Evolutionary conservation across 345 rosid species (phyloP), one percentile per base, ranked within the genome.

Genomic region (Ricinus communis): DNA sequence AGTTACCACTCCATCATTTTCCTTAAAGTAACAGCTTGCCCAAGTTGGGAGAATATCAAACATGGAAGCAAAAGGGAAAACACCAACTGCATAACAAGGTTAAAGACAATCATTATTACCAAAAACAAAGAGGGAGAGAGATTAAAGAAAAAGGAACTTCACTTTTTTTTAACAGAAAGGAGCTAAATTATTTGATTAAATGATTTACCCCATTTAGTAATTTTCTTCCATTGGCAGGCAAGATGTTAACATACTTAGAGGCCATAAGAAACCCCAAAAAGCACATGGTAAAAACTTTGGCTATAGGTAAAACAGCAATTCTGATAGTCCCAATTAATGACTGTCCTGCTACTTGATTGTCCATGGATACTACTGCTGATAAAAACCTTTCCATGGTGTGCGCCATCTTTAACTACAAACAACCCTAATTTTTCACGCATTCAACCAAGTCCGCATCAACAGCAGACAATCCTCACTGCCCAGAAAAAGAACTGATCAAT

Each of bases 51-150:
- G 78, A 96, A 96, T 62, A 96, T 93, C 83, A 96, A 76, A 73
- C 99, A 93, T 0, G 99, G 99, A 56, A 96, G 99, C 94, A 96
- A 79, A 71, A 96, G 97, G 30, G 97, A 83, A 79, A 93, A 96
- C 62, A 96, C 99, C 85, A 96, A 74, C 98, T 96, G 95, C 78
- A 70, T 25, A 53, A 56, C 47, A 62, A 27, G 60, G 36, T 28
- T 46, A 18, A 51, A 31, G 57, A 53, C 47, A 21, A 41, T 0
- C n/a, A 40, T n/a, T n/a, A 52, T 56, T 54, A 70, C 21, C 38
- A 54, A 24, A 5, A 9, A 33, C 0, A 50, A 47, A 16, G 9
- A 46, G 21, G 2, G 28, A 38, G 2, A 58, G 38, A 47, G 28
- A 49, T 1, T 27, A 27, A 0, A 19, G 27, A 63, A 13, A 22